Percentiles rank a stretch among this genome's conserved stretches.
These are phyloP conservation scores for Neoboletus subvelutipes DNA, from an alignment of 768 basidiomycete genomes.

Conservation along the genomic window DNA sequence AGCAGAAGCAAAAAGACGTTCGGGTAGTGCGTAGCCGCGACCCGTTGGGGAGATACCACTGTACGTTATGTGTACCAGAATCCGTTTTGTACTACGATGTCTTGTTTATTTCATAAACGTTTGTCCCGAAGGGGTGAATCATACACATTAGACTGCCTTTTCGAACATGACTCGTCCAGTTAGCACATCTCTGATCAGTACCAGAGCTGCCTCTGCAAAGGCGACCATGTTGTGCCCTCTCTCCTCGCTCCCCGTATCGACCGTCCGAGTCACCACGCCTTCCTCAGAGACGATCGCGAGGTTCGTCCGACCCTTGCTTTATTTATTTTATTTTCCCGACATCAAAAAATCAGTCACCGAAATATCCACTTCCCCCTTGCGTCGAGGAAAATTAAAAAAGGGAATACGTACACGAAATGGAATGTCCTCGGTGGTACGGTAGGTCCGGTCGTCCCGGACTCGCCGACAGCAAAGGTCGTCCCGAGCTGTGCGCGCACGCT, in stretches of 20 bases:
- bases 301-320: neutral
- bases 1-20: conserved; percentile 48
- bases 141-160: neutral
- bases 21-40: conserved; percentile 12
- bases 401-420: neutral
- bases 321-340: neutral
- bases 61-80: neutral
- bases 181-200: neutral
- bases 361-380: too few relatives aligned
- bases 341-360: neutral
- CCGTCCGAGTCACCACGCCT: neutral
- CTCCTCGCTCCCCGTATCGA: neutral
- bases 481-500: neutral
- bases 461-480: neutral
- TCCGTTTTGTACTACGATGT: neutral
- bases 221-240: neutral
- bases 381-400: too few relatives aligned
- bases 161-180: neutral
- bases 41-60: neutral
- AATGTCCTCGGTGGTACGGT: neutral
- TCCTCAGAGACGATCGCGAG: neutral
- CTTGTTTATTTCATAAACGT: neutral
- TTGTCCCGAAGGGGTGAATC: neutral
- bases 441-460: neutral
- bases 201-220: conserved; percentile 1